phyloP scores from a whole-genome alignment of 768 basidiomycete species.

The Royoungia palumana region DNA sequence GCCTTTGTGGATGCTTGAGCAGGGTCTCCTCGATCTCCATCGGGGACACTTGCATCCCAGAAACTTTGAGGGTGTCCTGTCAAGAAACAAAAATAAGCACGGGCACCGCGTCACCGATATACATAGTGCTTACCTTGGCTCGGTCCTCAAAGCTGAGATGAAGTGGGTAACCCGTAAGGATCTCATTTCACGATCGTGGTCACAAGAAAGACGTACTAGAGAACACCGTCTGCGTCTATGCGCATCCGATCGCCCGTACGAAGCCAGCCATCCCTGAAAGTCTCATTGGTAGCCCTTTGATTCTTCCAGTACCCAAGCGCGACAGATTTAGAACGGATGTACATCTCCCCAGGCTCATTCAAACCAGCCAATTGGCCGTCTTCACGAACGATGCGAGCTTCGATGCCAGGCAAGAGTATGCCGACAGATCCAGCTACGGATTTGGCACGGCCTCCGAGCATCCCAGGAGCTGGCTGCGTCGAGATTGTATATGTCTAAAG shows the following conservation, averaged over 20 bases:
- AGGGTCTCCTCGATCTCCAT: constrained; percentile 71
- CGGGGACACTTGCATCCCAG: constrained; percentile 77
- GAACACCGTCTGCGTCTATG: constrained; percentile 55
- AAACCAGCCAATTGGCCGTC: constrained; percentile 52
- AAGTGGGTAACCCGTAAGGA: neutral
- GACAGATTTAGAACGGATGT: constrained; percentile 52
- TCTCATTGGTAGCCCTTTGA: constrained; percentile 58
- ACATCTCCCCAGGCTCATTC: constrained; percentile 66
- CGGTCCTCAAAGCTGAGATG: constrained; percentile 64
- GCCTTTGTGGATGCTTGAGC: constrained; percentile 54
- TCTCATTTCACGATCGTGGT: neutral
- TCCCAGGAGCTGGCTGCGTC: constrained; percentile 41
- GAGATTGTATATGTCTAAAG: constrained; percentile 55
- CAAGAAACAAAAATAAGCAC: no score
- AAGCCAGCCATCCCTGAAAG: constrained; percentile 73
- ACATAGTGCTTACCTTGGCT: constrained; percentile 49
- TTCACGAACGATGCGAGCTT: constrained; percentile 58
- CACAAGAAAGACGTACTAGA: constrained; percentile 49
- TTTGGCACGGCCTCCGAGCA: constrained; percentile 42
- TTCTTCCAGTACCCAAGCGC: constrained; percentile 74
- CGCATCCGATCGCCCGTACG: constrained; percentile 70
- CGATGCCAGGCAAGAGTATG: constrained; percentile 58
- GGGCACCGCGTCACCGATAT: no score
- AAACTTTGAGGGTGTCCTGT: constrained; percentile 78
- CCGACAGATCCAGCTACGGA: constrained; percentile 47